Conservation (phyloP, 805 yeast species). For the Ogataea thermomethanolica region DNA sequence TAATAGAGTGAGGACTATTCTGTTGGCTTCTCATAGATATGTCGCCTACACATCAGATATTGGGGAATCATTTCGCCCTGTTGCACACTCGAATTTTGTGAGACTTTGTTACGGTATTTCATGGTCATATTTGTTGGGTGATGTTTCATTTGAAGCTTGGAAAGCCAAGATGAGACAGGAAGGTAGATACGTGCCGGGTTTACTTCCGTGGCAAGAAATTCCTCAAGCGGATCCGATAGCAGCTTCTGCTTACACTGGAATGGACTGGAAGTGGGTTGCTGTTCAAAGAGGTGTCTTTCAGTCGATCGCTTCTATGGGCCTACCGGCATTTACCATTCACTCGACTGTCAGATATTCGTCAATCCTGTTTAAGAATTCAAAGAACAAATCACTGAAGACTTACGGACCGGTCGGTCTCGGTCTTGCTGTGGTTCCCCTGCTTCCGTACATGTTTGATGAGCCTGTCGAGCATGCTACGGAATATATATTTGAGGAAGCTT, state of each 20-base stretch:
- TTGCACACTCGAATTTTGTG: conserved; percentile 68
- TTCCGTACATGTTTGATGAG: conserved; percentile 78
- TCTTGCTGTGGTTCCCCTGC: conserved; percentile 67
- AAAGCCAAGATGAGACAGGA: conserved; percentile 61
- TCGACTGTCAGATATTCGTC: conserved; percentile 70
- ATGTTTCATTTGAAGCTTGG: conserved; percentile 73
- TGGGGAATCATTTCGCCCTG: conserved; percentile 83
- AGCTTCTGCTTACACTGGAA: conserved; percentile 37
- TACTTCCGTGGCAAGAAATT: conserved; percentile 62
- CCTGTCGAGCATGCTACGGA: conserved; percentile 75
- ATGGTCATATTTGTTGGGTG: conserved; percentile 74
- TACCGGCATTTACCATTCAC: conserved; percentile 85
- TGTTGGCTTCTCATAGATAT: conserved; percentile 71
- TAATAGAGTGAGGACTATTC: conserved; percentile 65
- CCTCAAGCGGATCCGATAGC: conserved; percentile 42
- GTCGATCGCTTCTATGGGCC: conserved; percentile 78
- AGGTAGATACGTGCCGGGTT: conserved; percentile 57
- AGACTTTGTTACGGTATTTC: conserved; percentile 65
- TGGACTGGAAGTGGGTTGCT: conserved; percentile 65
- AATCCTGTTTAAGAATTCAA: conserved; percentile 52
- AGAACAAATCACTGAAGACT: conserved; percentile 45
- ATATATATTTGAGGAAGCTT: conserved; percentile 53
- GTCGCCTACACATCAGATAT: conserved; percentile 85
- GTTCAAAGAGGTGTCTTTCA: conserved; percentile 77
- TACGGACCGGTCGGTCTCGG: conserved; percentile 83